phyloP scores from a whole-genome alignment of 2,329 filamentous ascomycete genomes.

The Aphanoascus verrucosus region DNA sequence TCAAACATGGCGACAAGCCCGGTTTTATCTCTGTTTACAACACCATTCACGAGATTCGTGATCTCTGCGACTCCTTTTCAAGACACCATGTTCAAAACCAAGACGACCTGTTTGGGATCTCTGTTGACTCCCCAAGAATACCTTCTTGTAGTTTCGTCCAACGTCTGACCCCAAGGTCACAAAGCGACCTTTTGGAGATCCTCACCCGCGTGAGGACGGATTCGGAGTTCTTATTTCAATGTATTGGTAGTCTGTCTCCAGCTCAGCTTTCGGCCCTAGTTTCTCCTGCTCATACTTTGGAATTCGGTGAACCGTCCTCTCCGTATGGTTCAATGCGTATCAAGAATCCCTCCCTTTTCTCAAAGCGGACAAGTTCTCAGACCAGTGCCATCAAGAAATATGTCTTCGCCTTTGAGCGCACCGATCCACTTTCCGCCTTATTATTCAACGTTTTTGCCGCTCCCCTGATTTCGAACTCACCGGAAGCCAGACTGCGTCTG shows the following conservation, averaged over 20 bases:
- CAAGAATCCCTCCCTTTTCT: slow-evolving; percentile 40
- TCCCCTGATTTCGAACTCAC: slow-evolving; percentile 67
- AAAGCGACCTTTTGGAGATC: slow-evolving; percentile 67
- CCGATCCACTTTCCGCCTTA: slow-evolving; percentile 73
- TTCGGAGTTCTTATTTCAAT: slow-evolving; percentile 73
- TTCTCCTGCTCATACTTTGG: slow-evolving; percentile 65
- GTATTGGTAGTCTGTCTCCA: slow-evolving; percentile 63
- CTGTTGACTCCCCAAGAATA: slow-evolving; percentile 29
- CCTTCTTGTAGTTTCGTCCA: slow-evolving; percentile 36
- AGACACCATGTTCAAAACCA: slow-evolving; percentile 26
- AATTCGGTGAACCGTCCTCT: slow-evolving; percentile 73
- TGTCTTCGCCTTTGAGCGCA: slow-evolving; percentile 76
- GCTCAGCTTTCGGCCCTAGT: slow-evolving; percentile 68
- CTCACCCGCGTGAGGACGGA: slow-evolving; percentile 74
- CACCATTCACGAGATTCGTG: slow-evolving; percentile 35
- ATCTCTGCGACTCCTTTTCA: slow-evolving; percentile 30
- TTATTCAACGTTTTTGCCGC: slow-evolving; percentile 85
- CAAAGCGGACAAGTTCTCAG: slow-evolving; percentile 38
- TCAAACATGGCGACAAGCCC: slow-evolving; percentile 37
- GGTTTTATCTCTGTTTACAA: slow-evolving; percentile 37
- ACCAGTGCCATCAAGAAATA: slow-evolving; percentile 62
- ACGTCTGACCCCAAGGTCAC: slow-evolving; percentile 63
- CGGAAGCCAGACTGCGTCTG: slow-evolving; percentile 67
- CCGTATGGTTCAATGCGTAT: slow-evolving; percentile 50
- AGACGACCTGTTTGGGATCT: slow-evolving; percentile 26